Percentiles rank a stretch among this genome's conserved stretches.
Conservation (phyloP, 2,329 filamentous ascomycete genomes). For the Phaeosphaeria sp. region DNA sequence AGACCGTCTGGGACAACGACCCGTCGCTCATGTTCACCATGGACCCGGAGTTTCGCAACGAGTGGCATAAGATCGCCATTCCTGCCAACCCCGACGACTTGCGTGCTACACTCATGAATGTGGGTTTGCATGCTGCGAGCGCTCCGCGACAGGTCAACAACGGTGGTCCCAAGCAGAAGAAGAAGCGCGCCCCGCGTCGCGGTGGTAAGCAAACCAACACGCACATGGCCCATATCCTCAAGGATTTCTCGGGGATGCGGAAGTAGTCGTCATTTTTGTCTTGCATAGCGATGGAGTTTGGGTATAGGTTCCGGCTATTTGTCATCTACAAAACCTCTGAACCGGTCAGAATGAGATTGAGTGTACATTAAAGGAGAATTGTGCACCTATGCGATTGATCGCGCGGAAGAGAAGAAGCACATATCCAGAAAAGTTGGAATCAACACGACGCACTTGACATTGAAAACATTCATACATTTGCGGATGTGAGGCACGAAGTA, state of each 20-base stretch:
- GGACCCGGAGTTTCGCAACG: slow-evolving; percentile 80
- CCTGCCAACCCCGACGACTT: slow-evolving; percentile 75
- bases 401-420: too few relatives aligned
- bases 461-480: too few relatives aligned
- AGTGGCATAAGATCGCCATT: slow-evolving; percentile 83
- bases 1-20: slow-evolving; percentile 85
- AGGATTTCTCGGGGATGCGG: slow-evolving; percentile 68
- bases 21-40: slow-evolving; percentile 76
- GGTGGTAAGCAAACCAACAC: slow-evolving; percentile 84
- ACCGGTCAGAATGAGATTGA: neutral
- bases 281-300: slow-evolving; percentile 44
- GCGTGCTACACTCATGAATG: slow-evolving; percentile 75
- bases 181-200: slow-evolving; percentile 75
- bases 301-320: neutral
- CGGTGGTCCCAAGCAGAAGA: slow-evolving; percentile 76
- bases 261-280: slow-evolving; percentile 32
- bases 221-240: slow-evolving; percentile 82
- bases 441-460: too few relatives aligned
- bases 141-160: slow-evolving; percentile 42
- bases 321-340: neutral
- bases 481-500: too few relatives aligned
- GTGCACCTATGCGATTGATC: too few relatives aligned
- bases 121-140: slow-evolving; percentile 62
- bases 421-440: too few relatives aligned
- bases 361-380: neutral